Evolutionary conservation across 768 basidiomycete species (phyloP), one percentile per base, ranked within the genome.

Genomic region (Tricholoma flavovirens): DNA sequence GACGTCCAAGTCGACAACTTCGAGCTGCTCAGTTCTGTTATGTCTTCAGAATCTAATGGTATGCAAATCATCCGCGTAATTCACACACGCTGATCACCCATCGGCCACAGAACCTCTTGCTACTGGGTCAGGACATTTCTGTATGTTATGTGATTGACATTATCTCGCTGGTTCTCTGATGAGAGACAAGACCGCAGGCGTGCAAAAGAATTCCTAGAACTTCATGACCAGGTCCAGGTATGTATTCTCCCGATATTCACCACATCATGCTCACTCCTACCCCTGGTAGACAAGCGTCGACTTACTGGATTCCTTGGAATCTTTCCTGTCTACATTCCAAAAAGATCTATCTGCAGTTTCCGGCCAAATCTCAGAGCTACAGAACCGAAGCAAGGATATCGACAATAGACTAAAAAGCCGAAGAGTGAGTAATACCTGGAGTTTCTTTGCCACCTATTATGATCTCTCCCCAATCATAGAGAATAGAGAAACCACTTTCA

Each of bases 321-420:
- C 84, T 1, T 98, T 98, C 70, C 79, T 99, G 10, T 93, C 93
- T 2, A 97, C 91, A 0, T 99, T 99, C 66, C 96, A 98, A 71
- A 88, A 80, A 62, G 96, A 99, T 69, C 78, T 99, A 19, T 90
- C 93, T 5, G 87, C 88, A 1, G 97, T 98, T 9, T 98, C 97
- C 2, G 91, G 93, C 3, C 95, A 99, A 68, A 96, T 99, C 68
- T 89, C 92, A 1, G 93, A 98, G 59, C 77, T 99, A 21, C 97
- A 98, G 66, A 82, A 84, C 60, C 80, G 92, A 32, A 95, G 93
- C 67, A 88, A 90, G 61, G 89, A 89, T 40, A 97, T 98, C 15
- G 97, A 98, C 60, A 83, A 81, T 57, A 82, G 87, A 56, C 78
- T 98, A 56, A 88, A 86, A 67, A 90, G 87, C 56, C 81, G 97